Conservation (phyloP, 805 yeast genomes). For the Candida vartiovaarae region DNA sequence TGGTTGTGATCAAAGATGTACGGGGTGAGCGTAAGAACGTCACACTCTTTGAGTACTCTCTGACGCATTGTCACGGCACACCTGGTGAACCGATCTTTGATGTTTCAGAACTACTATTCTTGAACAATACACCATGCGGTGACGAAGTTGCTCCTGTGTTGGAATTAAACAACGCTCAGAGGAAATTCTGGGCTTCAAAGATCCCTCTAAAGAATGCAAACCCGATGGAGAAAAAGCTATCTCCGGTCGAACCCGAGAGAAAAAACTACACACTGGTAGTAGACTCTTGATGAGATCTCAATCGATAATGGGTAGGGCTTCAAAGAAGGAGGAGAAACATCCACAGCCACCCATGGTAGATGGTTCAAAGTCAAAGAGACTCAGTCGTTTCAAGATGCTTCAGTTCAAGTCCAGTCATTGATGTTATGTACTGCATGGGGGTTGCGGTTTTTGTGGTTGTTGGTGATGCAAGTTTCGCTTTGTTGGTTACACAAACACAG, state of each 20-base stretch:
- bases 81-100: conserved; percentile 33
- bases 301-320: conserved; percentile 3
- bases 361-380: conserved; percentile 2
- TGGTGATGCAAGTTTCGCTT: not conserved
- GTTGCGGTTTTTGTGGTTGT: not conserved
- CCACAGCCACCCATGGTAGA: not conserved
- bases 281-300: conserved; percentile 5
- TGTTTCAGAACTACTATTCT: conserved; percentile 47
- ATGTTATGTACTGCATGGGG: not conserved
- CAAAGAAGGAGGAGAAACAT: not conserved
- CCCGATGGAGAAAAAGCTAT: not conserved
- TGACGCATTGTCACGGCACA: conserved; percentile 35
- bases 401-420: conserved; percentile 4
- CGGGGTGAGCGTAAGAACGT: conserved; percentile 20
- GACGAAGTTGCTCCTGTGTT: conserved; percentile 26
- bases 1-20: conserved; percentile 28
- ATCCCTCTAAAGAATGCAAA: conserved; percentile 15
- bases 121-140: conserved; percentile 50
- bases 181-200: conserved; percentile 44
- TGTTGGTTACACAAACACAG: not conserved
- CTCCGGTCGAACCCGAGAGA: not conserved
- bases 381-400: conserved; percentile 8
- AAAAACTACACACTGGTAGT: not conserved
- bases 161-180: conserved; percentile 40
- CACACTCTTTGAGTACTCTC: conserved; percentile 42